A percentile compares a stretch with the other conserved stretches of the same genome.
Evolutionary conservation across 495 filamentous ascomycete species (phyloP).

Genomic region (Aspergillus campestris): DNA sequence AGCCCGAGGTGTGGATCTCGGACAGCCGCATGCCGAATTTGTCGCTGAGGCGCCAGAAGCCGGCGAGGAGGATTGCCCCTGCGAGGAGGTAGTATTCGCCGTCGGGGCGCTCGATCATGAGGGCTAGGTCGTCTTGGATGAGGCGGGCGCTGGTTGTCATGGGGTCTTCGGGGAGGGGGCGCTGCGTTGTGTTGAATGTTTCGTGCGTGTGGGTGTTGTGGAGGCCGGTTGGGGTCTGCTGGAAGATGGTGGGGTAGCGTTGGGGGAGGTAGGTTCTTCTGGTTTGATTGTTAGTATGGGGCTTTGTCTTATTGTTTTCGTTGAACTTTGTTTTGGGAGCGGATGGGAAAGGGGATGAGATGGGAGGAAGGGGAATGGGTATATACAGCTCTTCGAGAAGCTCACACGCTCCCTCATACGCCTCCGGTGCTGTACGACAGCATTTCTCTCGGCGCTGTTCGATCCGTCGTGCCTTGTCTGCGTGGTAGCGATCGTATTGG

Average conservation of each 20-base stretch:
- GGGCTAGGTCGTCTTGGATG: conserved; percentile 76
- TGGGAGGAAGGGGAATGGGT: not conserved
- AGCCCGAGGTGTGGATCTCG: conserved; percentile 76
- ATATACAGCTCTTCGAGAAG: conserved; percentile 65
- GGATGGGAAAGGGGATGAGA: not conserved
- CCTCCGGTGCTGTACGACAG: conserved; percentile 63
- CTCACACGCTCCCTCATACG: conserved; percentile 69
- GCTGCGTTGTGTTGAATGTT: conserved; percentile 57
- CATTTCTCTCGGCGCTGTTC: conserved; percentile 61
- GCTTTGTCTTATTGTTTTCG: too few species aligned
- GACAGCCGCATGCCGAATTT: conserved; percentile 78
- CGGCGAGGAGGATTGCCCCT: conserved; percentile 69
- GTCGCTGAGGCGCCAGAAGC: conserved; percentile 81
- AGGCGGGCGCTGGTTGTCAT: conserved; percentile 69
- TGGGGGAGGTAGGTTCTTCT: conserved; percentile 65
- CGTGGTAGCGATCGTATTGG: conserved; percentile 69
- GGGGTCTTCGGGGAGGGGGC: conserved; percentile 69
- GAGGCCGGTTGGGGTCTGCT: conserved; percentile 55
- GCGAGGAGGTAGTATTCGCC: conserved; percentile 81
- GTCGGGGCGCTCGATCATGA: conserved; percentile 75
- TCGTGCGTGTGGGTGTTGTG: conserved; percentile 67
- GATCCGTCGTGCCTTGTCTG: conserved; percentile 64
- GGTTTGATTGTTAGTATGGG: not conserved
- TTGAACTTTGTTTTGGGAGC: not conserved
- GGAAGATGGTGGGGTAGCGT: conserved; percentile 68